Evolutionary conservation across 192 early-diverging fungal species (phyloP), one percentile per base, ranked within the genome.

Genomic region (Entomortierella beljakovae): DNA sequence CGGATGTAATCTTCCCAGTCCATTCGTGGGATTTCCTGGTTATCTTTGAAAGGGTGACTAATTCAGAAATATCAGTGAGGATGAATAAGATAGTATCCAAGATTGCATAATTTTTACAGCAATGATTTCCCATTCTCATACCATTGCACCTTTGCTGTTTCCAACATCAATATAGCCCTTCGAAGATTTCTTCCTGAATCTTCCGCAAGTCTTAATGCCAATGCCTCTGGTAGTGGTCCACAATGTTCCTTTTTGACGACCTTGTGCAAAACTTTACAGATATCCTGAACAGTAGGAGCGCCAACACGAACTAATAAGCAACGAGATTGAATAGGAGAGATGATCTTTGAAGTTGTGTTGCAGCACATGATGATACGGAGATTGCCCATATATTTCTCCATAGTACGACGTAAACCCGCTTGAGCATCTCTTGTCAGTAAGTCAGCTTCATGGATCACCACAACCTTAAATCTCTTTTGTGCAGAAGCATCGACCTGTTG

Each of bases 371-470:
- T 95, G 40, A 99, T 83, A 25, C 98, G 91, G 60, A 98, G 83
- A 80, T 96, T 98, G 59, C 72, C 75, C 88, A 94, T 95, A 81
- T 99, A 99, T 84, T 98, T 99, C 83, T 99, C 98, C 98, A 99
- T 99, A 3, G 98, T 99, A n/a, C 98, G 87, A 60, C 98, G 91
- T 60, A 99, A 88, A 28, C 92, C 97, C 34, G 96, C 92, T 82
- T 99, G 98, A 16, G 98, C 97, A 55, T 97, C 95, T 42, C 92
- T 86, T 33, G 91, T 89, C 57, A 99, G 86, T 48, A 82, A 66
- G 73, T 99, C 96, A 4, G 98, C 97, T 81, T 98, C 97, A 81
- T 98, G 93, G 57, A 99, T 87, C 25, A 99, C 89, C 6, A 99
- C 94, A 5, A 98, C 93, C 94, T 99, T 99, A 81, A 98, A 99